Percentiles rank a stretch among this genome's conserved stretches.
phyloP scores from a whole-genome alignment of 148 eudicot genomes.

The Camellia sinensis region DNA sequence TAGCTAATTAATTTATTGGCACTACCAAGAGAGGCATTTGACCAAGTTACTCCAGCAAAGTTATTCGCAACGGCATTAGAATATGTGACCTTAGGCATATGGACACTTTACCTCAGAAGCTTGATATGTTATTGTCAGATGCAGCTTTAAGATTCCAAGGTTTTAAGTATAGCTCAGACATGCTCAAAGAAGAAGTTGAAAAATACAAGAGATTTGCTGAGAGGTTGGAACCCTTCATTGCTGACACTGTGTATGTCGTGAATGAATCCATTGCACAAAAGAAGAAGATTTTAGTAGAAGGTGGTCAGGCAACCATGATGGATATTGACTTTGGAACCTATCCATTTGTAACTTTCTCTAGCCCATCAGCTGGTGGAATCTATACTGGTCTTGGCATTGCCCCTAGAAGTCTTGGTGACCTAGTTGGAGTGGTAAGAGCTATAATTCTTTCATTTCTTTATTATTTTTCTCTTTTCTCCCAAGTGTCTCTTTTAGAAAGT shows the following conservation, averaged over 20 bases:
- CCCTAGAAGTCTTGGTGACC: constrained; percentile 87
- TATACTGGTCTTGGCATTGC: constrained; percentile 98
- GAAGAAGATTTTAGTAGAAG: constrained; percentile 87
- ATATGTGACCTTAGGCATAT: constrained; percentile 88
- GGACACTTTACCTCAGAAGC: constrained; percentile 90
- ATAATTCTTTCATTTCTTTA: neutral
- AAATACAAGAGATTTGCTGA: constrained; percentile 83
- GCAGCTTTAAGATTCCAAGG: constrained; percentile 81
- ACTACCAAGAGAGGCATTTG: constrained; percentile 97
- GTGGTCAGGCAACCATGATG: constrained; percentile 98
- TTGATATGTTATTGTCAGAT: constrained; percentile 72
- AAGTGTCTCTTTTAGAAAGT: neutral
- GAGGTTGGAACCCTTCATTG: constrained; percentile 85
- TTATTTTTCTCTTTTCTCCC: neutral
- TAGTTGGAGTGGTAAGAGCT: constrained; percentile 89
- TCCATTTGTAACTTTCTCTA: constrained; percentile 93
- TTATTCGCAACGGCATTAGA: constrained; percentile 83
- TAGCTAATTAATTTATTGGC: constrained; percentile 87
- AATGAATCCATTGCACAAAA: constrained; percentile 65
- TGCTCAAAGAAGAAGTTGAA: constrained; percentile 81
- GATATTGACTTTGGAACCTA: constrained; percentile 98
- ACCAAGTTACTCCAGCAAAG: constrained; percentile 84
- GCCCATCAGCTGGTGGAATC: constrained; percentile 98
- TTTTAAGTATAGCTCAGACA: constrained; percentile 56
- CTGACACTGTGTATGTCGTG: constrained; percentile 80